Conservation (phyloP, 139 green algal species). For the Ostreobium quekettii region DNA sequence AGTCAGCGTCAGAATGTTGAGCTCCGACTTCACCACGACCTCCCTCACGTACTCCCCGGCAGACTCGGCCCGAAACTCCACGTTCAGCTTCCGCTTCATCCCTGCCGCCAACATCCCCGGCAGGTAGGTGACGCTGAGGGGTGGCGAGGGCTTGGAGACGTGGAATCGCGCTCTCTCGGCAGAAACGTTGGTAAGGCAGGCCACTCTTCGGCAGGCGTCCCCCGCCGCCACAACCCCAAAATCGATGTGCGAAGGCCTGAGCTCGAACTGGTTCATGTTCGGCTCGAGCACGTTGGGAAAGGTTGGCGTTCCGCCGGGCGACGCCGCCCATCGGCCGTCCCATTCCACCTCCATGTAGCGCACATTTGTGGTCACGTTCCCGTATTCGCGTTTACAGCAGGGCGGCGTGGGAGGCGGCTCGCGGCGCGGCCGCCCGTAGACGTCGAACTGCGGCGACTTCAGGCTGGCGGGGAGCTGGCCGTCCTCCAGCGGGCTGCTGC, state of each 20-base stretch:
- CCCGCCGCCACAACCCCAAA: constrained; percentile 43
- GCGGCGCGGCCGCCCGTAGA: constrained; percentile 41
- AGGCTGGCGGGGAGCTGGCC: no score
- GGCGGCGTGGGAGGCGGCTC: constrained; percentile 25
- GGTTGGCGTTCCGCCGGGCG: no score
- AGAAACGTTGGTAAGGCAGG: constrained; percentile 41
- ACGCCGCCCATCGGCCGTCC: no score
- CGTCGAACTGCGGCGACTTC: constrained; percentile 31
- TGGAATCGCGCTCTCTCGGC: constrained; percentile 38
- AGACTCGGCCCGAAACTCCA: constrained; percentile 45
- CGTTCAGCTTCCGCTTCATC: constrained; percentile 40
- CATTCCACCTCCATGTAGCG: no score
- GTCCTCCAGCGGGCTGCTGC: no score
- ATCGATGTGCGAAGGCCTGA: constrained; percentile 47
- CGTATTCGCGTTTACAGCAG: no score
- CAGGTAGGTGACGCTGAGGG: constrained; percentile 43
- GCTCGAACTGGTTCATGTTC: constrained; percentile 45
- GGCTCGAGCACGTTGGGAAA: no score
- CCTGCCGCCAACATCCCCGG: constrained; percentile 41
- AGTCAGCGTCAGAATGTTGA: constrained; percentile 41
- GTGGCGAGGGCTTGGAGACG: constrained; percentile 27
- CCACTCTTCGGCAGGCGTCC: constrained; percentile 30
- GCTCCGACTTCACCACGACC: constrained; percentile 42
- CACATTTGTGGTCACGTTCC: no score
- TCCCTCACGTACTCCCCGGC: constrained; percentile 42